These are phyloP conservation scores for Nannochloropsis gaditana DNA, from an alignment of 108 stramenopile genomes.

Conservation along the genomic window DNA sequence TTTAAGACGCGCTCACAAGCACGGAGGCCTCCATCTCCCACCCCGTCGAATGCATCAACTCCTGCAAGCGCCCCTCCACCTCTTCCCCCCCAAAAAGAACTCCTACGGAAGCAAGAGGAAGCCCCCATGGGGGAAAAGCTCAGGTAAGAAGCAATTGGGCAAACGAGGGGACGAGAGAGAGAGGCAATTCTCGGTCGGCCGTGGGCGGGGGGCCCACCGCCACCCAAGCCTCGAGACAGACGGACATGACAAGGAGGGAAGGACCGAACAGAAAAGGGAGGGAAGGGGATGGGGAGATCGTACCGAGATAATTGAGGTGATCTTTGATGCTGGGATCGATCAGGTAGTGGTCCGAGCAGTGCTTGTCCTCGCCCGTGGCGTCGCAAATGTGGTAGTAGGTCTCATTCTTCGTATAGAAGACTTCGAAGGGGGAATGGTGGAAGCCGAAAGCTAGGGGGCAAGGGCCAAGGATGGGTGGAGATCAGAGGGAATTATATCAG, in stretches of 20 bases:
- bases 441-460: slow-evolving; percentile 18
- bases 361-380: slow-evolving; percentile 29
- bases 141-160: background rate
- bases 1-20: too few relatives aligned
- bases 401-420: slow-evolving; percentile 23
- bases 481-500: too few relatives aligned
- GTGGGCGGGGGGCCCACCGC: too few relatives aligned
- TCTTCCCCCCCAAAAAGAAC: background rate
- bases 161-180: background rate
- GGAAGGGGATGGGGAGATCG: background rate
- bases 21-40: background rate
- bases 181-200: background rate
- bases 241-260: background rate
- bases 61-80: background rate
- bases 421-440: slow-evolving; percentile 34
- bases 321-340: slow-evolving; percentile 20
- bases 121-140: too few relatives aligned
- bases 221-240: background rate
- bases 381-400: background rate
- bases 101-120: background rate
- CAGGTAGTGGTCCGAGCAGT: slow-evolving; percentile 26
- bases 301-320: background rate
- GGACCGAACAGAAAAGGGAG: background rate
- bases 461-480: background rate
- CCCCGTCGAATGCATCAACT: background rate